Base-by-base conservation (phyloP, 148 eudicot genomes). In the Rhododendron kiyosumense region DNA sequence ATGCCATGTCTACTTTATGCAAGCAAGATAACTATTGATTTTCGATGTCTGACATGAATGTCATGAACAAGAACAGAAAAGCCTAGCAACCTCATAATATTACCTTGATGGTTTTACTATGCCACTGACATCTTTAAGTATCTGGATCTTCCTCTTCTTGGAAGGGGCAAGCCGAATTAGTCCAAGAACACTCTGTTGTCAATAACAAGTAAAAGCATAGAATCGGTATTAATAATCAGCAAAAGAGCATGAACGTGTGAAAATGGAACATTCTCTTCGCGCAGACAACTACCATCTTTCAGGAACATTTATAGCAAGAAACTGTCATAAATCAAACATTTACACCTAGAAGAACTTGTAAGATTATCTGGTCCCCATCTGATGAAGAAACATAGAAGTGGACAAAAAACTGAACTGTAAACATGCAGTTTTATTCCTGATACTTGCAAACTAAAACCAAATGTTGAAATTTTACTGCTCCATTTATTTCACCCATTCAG, bases 81-180 rank as follows among this genome's bases (percentile, higher is more conserved):
- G 41, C 76, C 7, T 71, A 34, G 10, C 38, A 81, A 32, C 46
- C 30, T 80, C 59, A 85, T 11, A 24, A 18, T 49, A 54, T 14
- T 84, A 88, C 92, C 90, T 90, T 14, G 92, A 89, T 67, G 92
- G 92, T 76, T 61, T 87, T 43, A 90, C 88, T 20, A 89, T 86
- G 73, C 92, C 92, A 32, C 84, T 75, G 22, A 89, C 90, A 18
- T 89, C 86, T 65, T 77, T 85, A 43, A 90, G 90, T 67, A 90
- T 90, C 54, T 89, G 84, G 80, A 89, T 82, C 67, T 83, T 76
- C 61, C 78, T 85, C 82, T 89, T 90, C 88, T 82, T 89, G 2
- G 89, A 85, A 7, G 92, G 89, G 71, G 79, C 82, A 28, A 90
- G 86, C 85, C 81, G 89, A 79, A 90, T 77, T 18, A 45, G 30